Evolutionary conservation across 1,284 basidiomycete species (phyloP), one percentile per base, ranked within the genome.

Genomic region (Rhodotorula sp.): DNA sequence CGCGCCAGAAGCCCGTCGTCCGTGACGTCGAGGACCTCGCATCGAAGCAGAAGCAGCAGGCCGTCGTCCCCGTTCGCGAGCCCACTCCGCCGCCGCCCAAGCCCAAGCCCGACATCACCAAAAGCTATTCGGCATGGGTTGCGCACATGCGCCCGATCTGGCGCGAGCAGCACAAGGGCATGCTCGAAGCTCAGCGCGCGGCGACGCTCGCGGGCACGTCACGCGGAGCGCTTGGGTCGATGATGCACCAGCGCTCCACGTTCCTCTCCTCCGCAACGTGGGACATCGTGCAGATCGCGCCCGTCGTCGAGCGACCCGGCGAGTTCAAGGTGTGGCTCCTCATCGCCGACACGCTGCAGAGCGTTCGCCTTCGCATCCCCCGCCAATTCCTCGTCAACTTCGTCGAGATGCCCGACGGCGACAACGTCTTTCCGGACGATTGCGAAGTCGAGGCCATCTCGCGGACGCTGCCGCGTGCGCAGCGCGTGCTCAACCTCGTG

Each of bases 211-310:
- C 70, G 65, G 56, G 59, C 9, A 54, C 62, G 41, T 66, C 45
- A 55, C 25, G 23, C 19, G 77, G 80, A 12, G 73, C 78, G 13
- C 79, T 83, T 59, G 79, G 79, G 17, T 86, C 89, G 1, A 91
- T 98, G 87, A 91, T 99, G 82, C 87, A 87, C 61, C 87, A 89
- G 48, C 86, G 87, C 42, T 87, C 87, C 45, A 83, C 88, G 69
- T 83, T 83, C 66, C 87, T 90, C 75, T 85, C 88, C 12, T 88
- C 87, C 45, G 85, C 89, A 34, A 87, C 89, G 58, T 98, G 97
- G 96, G 96, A 99, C 77, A 85, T 99, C 63, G 85, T 99, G 1
- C 96, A 98, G 78, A 89, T 99, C 73, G 89, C 91, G 27, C 86
- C 88, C 0, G 66, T 74, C 34, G 42, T 55, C 54, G 74, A 76